Conservation (phyloP, 306 rosid species). For the Senna tora region DNA sequence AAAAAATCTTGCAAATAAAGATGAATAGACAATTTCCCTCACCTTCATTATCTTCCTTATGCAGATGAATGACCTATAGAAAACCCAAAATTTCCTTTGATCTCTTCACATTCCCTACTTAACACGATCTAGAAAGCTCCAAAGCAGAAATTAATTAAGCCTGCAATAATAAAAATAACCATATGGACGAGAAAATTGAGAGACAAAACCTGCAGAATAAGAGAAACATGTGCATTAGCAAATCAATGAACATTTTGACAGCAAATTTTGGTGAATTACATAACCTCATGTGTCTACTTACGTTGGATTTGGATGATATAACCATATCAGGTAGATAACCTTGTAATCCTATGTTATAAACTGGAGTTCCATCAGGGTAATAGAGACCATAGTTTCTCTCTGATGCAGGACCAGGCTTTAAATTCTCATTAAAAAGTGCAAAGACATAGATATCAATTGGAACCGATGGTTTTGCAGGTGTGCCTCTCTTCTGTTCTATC, state of each 20-base stretch:
- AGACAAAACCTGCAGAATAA: slow-evolving; percentile 58
- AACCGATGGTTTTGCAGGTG: slow-evolving; percentile 77
- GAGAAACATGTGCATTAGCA: slow-evolving; percentile 15
- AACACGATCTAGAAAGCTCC: slow-evolving; percentile 43
- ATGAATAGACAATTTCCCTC: slow-evolving; percentile 6
- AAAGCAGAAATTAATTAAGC: slow-evolving; percentile 38
- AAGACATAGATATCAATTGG: slow-evolving; percentile 82
- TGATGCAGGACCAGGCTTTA: slow-evolving; percentile 76
- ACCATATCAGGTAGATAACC: slow-evolving; percentile 63
- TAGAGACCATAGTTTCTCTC: slow-evolving; percentile 92
- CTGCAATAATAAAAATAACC: slow-evolving; percentile 24
- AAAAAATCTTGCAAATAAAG: slow-evolving; percentile 6
- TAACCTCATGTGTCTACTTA: slow-evolving; percentile 40
- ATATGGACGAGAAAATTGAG: slow-evolving; percentile 44
- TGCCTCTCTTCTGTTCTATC: slow-evolving; percentile 63
- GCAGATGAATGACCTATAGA: slow-evolving; percentile 32
- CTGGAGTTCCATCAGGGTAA: slow-evolving; percentile 75
- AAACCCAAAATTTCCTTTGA: slow-evolving; percentile 31
- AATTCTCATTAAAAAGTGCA: slow-evolving; percentile 88
- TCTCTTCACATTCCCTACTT: slow-evolving; percentile 18
- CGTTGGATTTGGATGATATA: slow-evolving; percentile 54
- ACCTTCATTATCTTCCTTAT: slow-evolving; percentile 42
- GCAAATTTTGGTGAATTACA: not conserved
- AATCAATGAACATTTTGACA: slow-evolving; percentile 21
- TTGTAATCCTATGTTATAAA: slow-evolving; percentile 72